phyloP scores from a whole-genome alignment of 2,329 filamentous ascomycete species.

The Fusarium hainanense region DNA sequence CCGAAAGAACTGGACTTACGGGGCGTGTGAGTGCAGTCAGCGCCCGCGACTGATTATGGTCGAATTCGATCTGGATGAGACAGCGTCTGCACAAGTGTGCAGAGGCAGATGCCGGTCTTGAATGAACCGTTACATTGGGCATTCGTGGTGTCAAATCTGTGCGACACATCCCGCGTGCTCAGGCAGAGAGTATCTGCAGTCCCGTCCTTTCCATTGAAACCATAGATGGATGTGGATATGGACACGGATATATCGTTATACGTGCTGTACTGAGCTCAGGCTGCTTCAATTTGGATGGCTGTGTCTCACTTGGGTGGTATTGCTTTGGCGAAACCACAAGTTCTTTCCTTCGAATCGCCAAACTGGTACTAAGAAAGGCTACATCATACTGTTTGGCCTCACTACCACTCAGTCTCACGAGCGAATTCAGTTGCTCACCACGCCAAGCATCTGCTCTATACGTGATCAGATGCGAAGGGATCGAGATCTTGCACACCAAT shows the following conservation, averaged over 20 bases:
- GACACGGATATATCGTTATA: constrained; percentile 10
- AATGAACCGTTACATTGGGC: constrained; percentile 29
- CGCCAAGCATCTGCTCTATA: not conserved
- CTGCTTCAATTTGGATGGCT: not conserved
- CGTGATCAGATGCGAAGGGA: not conserved
- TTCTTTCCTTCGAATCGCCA: not conserved
- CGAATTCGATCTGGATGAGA: constrained; percentile 36
- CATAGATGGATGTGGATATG: constrained; percentile 15
- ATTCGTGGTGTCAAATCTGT: constrained; percentile 32
- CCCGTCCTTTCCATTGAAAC: constrained; percentile 5
- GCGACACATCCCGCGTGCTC: constrained; percentile 34
- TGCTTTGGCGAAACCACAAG: not conserved
- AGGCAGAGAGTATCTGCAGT: constrained; percentile 15
- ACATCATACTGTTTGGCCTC: not conserved
- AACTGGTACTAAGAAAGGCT: not conserved
- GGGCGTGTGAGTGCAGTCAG: constrained; percentile 21
- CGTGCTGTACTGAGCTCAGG: not conserved
- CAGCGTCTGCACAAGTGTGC: constrained; percentile 43
- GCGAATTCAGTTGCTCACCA: not conserved
- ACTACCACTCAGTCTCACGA: not conserved
- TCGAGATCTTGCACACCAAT: not conserved
- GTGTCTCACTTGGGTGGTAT: constrained; percentile 4
- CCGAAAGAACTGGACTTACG: constrained; percentile 13
- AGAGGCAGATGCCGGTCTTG: constrained; percentile 17
- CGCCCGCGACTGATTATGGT: constrained; percentile 29